phyloP scores from a whole-genome alignment of 371 early-diverging fungal species.

The Rhizopus microsporus region DNA sequence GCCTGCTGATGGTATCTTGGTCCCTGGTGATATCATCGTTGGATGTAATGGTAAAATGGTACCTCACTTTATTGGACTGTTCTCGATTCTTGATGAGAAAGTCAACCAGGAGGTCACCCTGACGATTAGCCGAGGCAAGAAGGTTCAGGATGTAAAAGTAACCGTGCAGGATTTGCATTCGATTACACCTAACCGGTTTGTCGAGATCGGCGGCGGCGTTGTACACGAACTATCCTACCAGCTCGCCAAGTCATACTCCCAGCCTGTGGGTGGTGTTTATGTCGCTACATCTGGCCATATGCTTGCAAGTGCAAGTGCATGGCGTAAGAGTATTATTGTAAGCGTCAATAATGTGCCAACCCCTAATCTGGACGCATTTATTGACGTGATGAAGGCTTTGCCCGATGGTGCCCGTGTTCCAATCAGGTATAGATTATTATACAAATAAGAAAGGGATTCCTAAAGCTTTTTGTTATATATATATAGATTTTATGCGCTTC shows the following conservation, averaged over 20 bases:
- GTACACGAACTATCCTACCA: constrained; percentile 88
- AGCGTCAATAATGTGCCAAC: constrained; percentile 75
- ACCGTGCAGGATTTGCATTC: constrained; percentile 79
- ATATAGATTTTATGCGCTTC: constrained; percentile 67
- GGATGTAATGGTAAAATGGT: constrained; percentile 63
- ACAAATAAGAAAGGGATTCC: background rate
- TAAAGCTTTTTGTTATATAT: constrained; percentile 4
- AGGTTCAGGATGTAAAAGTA: constrained; percentile 54
- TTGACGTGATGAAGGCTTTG: constrained; percentile 63
- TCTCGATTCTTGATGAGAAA: constrained; percentile 64
- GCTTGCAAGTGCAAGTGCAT: constrained; percentile 65
- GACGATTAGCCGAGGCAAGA: constrained; percentile 71
- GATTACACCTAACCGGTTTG: constrained; percentile 70
- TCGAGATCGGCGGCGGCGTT: constrained; percentile 88
- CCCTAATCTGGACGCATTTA: constrained; percentile 81
- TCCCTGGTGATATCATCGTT: constrained; percentile 78
- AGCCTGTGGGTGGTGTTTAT: constrained; percentile 81
- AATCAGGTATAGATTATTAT: constrained; percentile 35
- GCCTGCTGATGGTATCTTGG: constrained; percentile 64
- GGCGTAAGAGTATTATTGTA: constrained; percentile 68
- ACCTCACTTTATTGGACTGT: constrained; percentile 73
- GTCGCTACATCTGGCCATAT: constrained; percentile 78
- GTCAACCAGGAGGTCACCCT: constrained; percentile 64
- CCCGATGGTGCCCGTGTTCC: constrained; percentile 86
- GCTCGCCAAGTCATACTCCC: constrained; percentile 75